These are phyloP conservation scores for Letharia lupina DNA, from an alignment of 495 filamentous ascomycete genomes.

Conservation along the genomic window DNA sequence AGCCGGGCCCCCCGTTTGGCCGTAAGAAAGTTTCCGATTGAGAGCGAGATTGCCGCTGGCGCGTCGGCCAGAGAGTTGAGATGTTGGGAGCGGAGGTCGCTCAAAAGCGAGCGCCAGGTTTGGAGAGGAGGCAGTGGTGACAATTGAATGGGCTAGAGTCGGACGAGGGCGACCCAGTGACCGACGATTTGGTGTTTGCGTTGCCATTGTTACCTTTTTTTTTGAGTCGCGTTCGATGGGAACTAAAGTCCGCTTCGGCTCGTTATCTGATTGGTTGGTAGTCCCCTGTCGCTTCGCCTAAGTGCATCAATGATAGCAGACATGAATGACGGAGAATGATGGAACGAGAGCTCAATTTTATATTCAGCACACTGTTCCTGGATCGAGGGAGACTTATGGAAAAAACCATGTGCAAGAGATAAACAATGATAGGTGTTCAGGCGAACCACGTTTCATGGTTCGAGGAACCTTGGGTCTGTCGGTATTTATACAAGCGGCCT, in stretches of 20 bases:
- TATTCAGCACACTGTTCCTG: background rate
- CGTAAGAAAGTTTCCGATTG: constrained; percentile 57
- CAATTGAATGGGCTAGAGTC: constrained; percentile 33
- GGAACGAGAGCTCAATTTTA: background rate
- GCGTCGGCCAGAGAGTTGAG: constrained; percentile 30
- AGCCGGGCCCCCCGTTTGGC: constrained; percentile 47
- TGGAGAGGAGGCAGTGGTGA: constrained; percentile 51
- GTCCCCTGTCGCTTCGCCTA: too few relatives aligned
- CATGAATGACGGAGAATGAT: background rate
- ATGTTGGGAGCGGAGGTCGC: constrained; percentile 19
- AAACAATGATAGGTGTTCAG: background rate
- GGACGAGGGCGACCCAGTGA: constrained; percentile 36
- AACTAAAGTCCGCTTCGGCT: background rate
- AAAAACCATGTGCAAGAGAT: background rate
- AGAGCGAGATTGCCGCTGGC: constrained; percentile 39
- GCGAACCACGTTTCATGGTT: background rate
- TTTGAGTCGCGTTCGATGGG: background rate
- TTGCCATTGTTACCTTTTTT: constrained; percentile 18
- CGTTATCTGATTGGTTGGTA: background rate
- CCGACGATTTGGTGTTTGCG: constrained; percentile 34
- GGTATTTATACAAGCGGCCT: background rate
- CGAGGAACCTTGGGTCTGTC: background rate
- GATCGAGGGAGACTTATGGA: background rate
- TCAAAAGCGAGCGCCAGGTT: constrained; percentile 46
- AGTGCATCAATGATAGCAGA: background rate